Conservation (phyloP, 805 yeast genomes). For the Yarrowia yakushimensis region DNA sequence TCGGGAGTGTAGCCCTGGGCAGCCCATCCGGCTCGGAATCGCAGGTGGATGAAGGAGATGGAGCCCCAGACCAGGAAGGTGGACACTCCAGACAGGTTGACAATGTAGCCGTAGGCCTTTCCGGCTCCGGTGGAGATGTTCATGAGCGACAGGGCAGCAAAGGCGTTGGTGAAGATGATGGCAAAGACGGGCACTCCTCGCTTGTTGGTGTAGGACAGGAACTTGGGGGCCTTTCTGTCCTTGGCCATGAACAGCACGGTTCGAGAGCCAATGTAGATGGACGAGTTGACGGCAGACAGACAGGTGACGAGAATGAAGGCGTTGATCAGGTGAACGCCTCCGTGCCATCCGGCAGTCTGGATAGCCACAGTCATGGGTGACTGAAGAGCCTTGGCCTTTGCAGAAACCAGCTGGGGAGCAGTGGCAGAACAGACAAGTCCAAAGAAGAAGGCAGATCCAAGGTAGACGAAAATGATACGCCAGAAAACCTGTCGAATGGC, state of each 20-base stretch:
- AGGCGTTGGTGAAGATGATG: conserved; percentile 50
- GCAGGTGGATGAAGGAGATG: conserved; percentile 52
- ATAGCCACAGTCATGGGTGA: conserved; percentile 52
- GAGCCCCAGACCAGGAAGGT: conserved; percentile 67
- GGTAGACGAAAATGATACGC: conserved; percentile 53
- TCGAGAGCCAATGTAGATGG: conserved; percentile 66
- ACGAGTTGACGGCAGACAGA: conserved; percentile 65
- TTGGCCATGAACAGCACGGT: conserved; percentile 61
- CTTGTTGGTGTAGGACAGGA: conserved; percentile 50
- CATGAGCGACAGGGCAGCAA: conserved; percentile 57
- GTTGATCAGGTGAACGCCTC: conserved; percentile 53
- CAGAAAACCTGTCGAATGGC: conserved; percentile 58
- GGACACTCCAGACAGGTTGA: conserved; percentile 62
- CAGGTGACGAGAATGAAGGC: conserved; percentile 62
- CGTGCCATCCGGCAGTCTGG: conserved; percentile 50
- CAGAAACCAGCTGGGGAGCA: conserved; percentile 44
- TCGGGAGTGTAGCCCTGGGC: conserved; percentile 42
- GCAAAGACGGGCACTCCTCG: conserved; percentile 66
- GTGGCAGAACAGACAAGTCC: conserved; percentile 61
- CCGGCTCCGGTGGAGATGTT: conserved; percentile 57
- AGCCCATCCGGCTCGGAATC: conserved; percentile 52
- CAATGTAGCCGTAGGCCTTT: conserved; percentile 56
- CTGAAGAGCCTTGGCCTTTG: conserved; percentile 47
- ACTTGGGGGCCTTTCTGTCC: conserved; percentile 57
- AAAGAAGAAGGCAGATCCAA: conserved; percentile 55